phyloP scores from a whole-genome alignment of 306 rosid genomes.

The Prunus armeniaca region DNA sequence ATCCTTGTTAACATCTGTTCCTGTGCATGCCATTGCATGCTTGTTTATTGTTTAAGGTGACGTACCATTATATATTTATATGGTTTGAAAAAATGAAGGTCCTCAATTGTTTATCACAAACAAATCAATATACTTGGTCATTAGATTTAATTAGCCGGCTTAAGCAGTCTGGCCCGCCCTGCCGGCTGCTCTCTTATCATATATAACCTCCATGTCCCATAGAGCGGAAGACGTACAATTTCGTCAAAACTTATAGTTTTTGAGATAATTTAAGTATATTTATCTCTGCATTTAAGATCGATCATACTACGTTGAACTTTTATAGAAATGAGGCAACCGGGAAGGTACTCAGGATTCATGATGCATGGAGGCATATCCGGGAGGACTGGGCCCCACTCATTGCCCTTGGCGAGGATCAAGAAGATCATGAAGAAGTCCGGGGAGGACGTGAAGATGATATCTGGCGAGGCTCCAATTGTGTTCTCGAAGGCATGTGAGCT shows the following conservation, averaged over 20 bases:
- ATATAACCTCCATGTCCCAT: neutral
- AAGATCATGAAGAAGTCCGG: constrained; percentile 73
- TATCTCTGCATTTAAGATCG: neutral
- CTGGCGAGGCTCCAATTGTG: constrained; percentile 68
- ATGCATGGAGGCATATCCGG: constrained; percentile 33
- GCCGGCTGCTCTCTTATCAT: neutral
- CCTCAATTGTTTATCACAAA: neutral
- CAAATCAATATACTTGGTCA: neutral
- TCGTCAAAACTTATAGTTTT: fast-evolving
- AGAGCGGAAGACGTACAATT: too few species aligned
- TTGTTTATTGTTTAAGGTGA: neutral
- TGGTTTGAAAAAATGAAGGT: neutral
- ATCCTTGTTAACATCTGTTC: neutral
- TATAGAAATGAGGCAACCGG: constrained; percentile 62
- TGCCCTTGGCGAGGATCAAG: constrained; percentile 80
- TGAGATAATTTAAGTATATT: neutral
- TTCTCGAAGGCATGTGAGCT: constrained; percentile 81
- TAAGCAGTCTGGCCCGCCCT: constrained; percentile 7
- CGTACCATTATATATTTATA: neutral
- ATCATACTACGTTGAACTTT: neutral
- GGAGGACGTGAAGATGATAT: constrained; percentile 71
- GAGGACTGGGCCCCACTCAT: constrained; percentile 50
- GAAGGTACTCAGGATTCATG: constrained; percentile 55
- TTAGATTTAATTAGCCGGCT: constrained; percentile 15
- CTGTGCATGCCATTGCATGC: neutral